A percentile compares a stretch with the other conserved stretches of the same genome.
These are phyloP conservation scores for Meredithiella fracta DNA, from an alignment of 2,329 filamentous ascomycete genomes.

Conservation along the genomic window DNA sequence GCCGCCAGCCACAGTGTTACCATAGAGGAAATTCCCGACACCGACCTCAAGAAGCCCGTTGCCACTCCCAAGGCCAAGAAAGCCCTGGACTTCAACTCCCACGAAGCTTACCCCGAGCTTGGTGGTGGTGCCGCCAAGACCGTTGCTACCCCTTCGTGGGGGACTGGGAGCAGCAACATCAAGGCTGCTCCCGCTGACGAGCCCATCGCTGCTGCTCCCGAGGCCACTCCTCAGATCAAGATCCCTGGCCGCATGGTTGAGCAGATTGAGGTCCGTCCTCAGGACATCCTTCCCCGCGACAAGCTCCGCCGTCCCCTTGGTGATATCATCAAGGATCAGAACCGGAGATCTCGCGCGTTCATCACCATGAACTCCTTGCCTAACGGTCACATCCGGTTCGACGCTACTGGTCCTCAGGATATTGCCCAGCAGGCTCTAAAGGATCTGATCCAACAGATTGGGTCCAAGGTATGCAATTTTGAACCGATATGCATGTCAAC, in stretches of 20 bases:
- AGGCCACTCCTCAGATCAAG: conserved; percentile 27
- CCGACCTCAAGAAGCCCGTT: conserved; percentile 16
- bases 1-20: conserved; percentile 32
- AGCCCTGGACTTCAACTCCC: conserved; percentile 62
- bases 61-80: background rate
- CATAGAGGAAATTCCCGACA: conserved; percentile 45
- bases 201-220: background rate
- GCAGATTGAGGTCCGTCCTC: conserved; percentile 54
- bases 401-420: conserved; percentile 69
- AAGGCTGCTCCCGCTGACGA: conserved; percentile 7
- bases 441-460: conserved; percentile 76
- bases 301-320: conserved; percentile 72
- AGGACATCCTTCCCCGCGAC: conserved; percentile 57
- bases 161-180: conserved; percentile 1
- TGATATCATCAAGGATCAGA: conserved; percentile 81
- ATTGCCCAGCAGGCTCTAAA: conserved; percentile 75
- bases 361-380: conserved; percentile 62
- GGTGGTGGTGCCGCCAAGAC: conserved; percentile 8
- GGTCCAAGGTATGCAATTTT: conserved; percentile 50
- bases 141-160: conserved; percentile 12
- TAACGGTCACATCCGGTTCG: conserved; percentile 60
- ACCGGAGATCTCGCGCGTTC: conserved; percentile 75
- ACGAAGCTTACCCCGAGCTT: conserved; percentile 76
- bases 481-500: conserved; percentile 8
- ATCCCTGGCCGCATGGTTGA: conserved; percentile 75